Base-by-base conservation (phyloP, 108 stramenopile species). In the Bacterosira constricta region DNA sequence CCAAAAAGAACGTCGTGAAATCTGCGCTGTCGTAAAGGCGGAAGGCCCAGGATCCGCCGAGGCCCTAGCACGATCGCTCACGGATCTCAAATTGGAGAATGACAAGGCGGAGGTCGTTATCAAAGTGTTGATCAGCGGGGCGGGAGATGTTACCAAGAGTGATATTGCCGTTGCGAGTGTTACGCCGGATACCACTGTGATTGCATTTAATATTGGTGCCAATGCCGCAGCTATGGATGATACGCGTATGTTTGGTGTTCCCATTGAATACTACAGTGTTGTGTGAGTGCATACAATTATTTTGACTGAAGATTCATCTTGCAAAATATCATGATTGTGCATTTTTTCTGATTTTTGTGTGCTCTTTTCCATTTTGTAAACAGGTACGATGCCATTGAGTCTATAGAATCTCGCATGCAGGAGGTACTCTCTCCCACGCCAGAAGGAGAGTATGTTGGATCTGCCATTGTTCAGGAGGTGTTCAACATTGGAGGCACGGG, bases 401-500 rank as follows among this genome's bases (percentile, higher is more conserved):
- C 91, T 9, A 86, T 98, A 17, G 90, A 96, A 73, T 85, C 71
- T 39, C 73, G 91, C 50, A 94, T 98, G 92, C 91, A 95, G 63
- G 92, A 96, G 76, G 86, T 96, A 1, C 81, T 98, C 11, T 89
- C 89, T 17, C 97, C 97, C 17, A 96, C 94, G 36, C 98, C 93
- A 13, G 95, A 90, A 11, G 98, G 98, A 77, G 96, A 95, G 60
- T 96, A 93, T 72, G 83, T 86, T 29, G 97, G 98, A 41, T 71
- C 81, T 27, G 98, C 96, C 6, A 50, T 69, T 35, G 96, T 99
- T 15, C 96, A 97, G 73, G 85, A 96, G 75, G 90, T 97, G 23
- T 99, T 99, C 71, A 93, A 96, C 67, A 97, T 99, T 77, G 98
- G 97, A 49, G 94, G 94, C 27, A 91, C 90, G 0, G 93, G 93